phyloP scores from a whole-genome alignment of 306 rosid species.

The Trifolium repens region DNA sequence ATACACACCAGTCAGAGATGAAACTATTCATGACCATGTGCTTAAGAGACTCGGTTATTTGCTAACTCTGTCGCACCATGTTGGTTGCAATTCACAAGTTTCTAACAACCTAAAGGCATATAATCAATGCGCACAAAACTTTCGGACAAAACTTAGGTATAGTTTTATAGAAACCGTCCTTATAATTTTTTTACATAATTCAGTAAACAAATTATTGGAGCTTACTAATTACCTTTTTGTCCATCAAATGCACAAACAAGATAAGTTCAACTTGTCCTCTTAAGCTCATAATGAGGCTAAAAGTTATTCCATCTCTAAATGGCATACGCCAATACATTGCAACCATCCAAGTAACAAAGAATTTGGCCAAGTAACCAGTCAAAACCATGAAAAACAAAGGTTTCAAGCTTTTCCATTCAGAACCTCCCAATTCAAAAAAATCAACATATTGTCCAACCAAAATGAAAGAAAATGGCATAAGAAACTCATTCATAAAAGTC shows the following conservation, averaged over 20 bases:
- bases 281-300: constrained; percentile 63
- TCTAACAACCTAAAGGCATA: too few relatives aligned
- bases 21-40: too few relatives aligned
- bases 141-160: too few relatives aligned
- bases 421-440: constrained; percentile 41
- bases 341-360: constrained; percentile 43
- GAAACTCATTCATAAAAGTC: constrained; percentile 51
- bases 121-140: too few relatives aligned
- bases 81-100: too few relatives aligned
- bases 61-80: too few relatives aligned
- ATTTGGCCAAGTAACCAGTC: constrained; percentile 51
- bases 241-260: constrained; percentile 68
- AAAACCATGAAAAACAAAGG: constrained; percentile 57
- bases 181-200: too few relatives aligned
- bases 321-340: constrained; percentile 53
- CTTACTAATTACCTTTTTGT: constrained; percentile 57
- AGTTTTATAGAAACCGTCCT: too few relatives aligned
- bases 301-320: constrained; percentile 54
- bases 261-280: constrained; percentile 74
- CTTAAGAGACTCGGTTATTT: too few relatives aligned
- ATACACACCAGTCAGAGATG: too few relatives aligned
- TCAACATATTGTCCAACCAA: constrained; percentile 58
- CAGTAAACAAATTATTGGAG: background rate
- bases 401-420: constrained; percentile 49
- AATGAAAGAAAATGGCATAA: constrained; percentile 68